phyloP scores from a whole-genome alignment of 129 eudicot species.

The Pittosporum tobira region DNA sequence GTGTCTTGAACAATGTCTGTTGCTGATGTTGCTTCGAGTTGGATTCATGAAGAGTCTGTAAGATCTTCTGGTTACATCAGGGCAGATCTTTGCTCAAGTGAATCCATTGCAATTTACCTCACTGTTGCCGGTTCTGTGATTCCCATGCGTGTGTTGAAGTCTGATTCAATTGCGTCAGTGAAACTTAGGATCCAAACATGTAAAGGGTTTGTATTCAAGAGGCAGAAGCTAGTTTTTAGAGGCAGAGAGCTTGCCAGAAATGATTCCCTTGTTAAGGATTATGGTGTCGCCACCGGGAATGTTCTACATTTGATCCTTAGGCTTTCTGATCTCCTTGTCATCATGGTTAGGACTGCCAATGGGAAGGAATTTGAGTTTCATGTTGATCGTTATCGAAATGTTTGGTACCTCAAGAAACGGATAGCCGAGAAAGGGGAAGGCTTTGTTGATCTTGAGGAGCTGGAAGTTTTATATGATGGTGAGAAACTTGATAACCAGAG shows the following conservation, averaged over 20 bases:
- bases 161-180: slow-evolving; percentile 6
- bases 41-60: slow-evolving; percentile 1
- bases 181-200: slow-evolving; percentile 7
- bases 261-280: slow-evolving; percentile 3
- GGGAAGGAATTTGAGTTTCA: slow-evolving; percentile 1
- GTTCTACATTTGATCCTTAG: slow-evolving; percentile 3
- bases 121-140: slow-evolving; percentile 2
- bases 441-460: slow-evolving; percentile 3
- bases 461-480: neutral
- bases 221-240: slow-evolving; percentile 7
- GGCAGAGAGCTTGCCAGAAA: slow-evolving; percentile 6
- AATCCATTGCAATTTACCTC: neutral
- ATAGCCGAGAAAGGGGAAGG: neutral
- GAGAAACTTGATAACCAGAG: slow-evolving; percentile 9
- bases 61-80: neutral
- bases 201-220: slow-evolving; percentile 3
- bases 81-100: neutral
- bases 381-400: slow-evolving; percentile 2
- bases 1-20: slow-evolving; percentile 40
- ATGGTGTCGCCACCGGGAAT: slow-evolving; percentile 7
- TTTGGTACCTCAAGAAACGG: neutral
- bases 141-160: slow-evolving; percentile 5
- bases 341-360: slow-evolving; percentile 4
- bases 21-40: slow-evolving; percentile 48
- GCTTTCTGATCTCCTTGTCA: slow-evolving; percentile 9